phyloP scores from a whole-genome alignment of 2,329 filamentous ascomycete species.

The Fusarium citri region DNA sequence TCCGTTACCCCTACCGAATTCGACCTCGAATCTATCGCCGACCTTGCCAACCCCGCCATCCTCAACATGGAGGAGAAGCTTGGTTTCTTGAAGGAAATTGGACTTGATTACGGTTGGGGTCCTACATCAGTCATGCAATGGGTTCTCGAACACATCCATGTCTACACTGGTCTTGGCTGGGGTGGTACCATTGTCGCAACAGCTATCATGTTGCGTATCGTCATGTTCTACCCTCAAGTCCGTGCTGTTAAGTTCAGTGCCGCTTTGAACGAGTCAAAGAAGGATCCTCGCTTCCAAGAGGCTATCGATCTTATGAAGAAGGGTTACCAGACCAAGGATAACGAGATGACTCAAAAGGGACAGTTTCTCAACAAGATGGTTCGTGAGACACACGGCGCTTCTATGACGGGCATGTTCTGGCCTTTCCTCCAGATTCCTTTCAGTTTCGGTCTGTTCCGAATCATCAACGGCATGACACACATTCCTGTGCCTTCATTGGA shows the following conservation, averaged over 20 bases:
- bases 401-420: constrained; percentile 52
- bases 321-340: constrained; percentile 57
- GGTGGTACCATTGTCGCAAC: constrained; percentile 77
- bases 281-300: constrained; percentile 64
- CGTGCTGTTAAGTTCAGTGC: constrained; percentile 57
- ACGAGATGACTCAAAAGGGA: constrained; percentile 52
- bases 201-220: constrained; percentile 71
- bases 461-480: constrained; percentile 77
- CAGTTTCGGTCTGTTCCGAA: constrained; percentile 83
- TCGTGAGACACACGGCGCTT: constrained; percentile 52
- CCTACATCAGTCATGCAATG: constrained; percentile 80
- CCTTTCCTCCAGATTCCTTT: constrained; percentile 68
- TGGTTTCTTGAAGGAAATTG: constrained; percentile 84
- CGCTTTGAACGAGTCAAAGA: constrained; percentile 67
- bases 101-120: constrained; percentile 89
- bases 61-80: constrained; percentile 77
- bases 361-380: constrained; percentile 53
- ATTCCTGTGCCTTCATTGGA: constrained; percentile 86
- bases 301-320: constrained; percentile 63
- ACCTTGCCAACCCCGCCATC: constrained; percentile 57
- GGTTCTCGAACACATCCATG: constrained; percentile 83
- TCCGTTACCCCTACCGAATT: constrained; percentile 46
- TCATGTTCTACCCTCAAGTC: constrained; percentile 72
- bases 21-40: constrained; percentile 51
- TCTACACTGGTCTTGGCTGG: constrained; percentile 83